Conservation (phyloP, 768 basidiomycete genomes). For the Amanita fuliginea region DNA sequence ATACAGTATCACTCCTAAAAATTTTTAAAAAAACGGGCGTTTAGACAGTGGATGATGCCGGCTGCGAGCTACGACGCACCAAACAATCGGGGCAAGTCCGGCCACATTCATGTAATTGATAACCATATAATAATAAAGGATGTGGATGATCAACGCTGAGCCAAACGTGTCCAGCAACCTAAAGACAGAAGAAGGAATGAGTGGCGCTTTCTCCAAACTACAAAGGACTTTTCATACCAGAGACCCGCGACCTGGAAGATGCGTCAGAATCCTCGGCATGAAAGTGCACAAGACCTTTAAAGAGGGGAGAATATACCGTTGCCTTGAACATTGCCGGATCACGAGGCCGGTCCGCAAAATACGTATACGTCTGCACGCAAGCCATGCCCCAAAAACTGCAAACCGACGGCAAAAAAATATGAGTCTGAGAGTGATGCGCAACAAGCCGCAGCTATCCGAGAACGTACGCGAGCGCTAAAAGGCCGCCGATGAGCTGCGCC, state of each 20-base stretch:
- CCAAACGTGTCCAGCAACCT: slow-evolving; percentile 50
- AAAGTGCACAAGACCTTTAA: not conserved
- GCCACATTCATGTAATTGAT: slow-evolving; percentile 38
- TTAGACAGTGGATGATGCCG: no score
- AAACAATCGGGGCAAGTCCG: slow-evolving; percentile 10
- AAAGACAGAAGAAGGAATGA: slow-evolving; percentile 6
- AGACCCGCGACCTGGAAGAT: not conserved
- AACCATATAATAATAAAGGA: slow-evolving; percentile 49
- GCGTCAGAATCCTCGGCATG: not conserved
- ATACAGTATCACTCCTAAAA: no score
- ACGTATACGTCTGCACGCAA: slow-evolving; percentile 41
- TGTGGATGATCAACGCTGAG: slow-evolving; percentile 38
- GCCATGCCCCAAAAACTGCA: slow-evolving; percentile 50
- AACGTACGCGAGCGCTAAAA: slow-evolving; percentile 39
- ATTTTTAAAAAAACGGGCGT: no score
- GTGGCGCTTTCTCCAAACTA: not conserved
- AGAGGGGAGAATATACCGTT: not conserved
- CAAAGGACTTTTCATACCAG: not conserved
- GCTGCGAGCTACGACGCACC: slow-evolving; percentile 27
- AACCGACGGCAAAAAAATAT: not conserved
- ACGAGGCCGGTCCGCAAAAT: slow-evolving; percentile 26
- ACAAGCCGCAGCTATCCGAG: no score
- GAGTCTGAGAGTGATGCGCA: no score
- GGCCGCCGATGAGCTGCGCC: slow-evolving; percentile 40
- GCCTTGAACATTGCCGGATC: slow-evolving; percentile 15